Evolutionary conservation across 2,329 filamentous ascomycete species (phyloP), one percentile per base, ranked within the genome.

Genomic region (Alternaria longipes): DNA sequence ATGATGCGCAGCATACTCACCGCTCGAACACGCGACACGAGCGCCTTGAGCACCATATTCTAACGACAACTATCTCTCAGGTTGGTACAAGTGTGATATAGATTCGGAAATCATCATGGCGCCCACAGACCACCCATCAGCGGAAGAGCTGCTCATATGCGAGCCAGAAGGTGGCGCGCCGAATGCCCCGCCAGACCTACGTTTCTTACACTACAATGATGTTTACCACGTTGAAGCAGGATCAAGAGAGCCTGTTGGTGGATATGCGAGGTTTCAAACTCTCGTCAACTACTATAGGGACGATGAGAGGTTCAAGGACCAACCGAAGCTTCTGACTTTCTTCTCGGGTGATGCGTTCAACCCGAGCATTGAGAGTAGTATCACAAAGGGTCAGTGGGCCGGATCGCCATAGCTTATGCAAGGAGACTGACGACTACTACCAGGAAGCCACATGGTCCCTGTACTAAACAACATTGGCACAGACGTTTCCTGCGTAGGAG

Each of bases 331-430:
- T 4, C 74, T 96, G 52, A 94, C 92, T 1, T 85, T 97, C 68
- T 97, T 97, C 79, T 97, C 93, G 3, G 93, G 93, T 38, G 94
- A 97, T 84, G 93, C 90, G 9, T 97, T 95, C 80, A 97, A 97
- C 75, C 93, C 94, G 0, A 94, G 91, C 70, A 81, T 97, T 60
- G 93, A 97, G 79, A 94, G 91, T 71, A 91, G 90, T 18, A 89
- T 97, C 34, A 97, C 93, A 3, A 97, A 97, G 81, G 93, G 92
- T 84, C 47, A 49, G 63, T 63, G 26, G 11, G 28, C 22, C 30
- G 30, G 26, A 18, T 2, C 16, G 20, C 4, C 12, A 12, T 11
- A 32, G n/a, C 7, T n/a, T 22, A 45, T 36, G n/a, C n/a, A 24
- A 50, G 12, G 32, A 36, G 24, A 41, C 57, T 60, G 24, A 51